Percentiles rank a stretch among this genome's conserved stretches.
Conservation (phyloP, 148 eudicot species). For the Amaranthus cruentus region DNA sequence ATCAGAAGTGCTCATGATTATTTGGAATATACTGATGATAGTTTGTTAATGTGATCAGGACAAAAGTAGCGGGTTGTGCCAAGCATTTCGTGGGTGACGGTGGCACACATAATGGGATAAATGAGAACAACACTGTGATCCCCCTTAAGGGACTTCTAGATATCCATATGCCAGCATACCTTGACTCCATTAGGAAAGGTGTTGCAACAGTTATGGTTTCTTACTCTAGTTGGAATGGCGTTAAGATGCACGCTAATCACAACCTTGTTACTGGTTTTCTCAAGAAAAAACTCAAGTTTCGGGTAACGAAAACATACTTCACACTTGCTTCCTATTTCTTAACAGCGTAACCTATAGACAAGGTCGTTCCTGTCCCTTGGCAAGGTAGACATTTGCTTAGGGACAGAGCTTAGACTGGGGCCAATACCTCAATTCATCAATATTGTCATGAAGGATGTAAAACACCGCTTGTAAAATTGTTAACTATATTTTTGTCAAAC, state of each 20-base stretch:
- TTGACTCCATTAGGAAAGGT: slow-evolving; percentile 47
- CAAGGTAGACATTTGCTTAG: no score
- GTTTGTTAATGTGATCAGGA: slow-evolving; percentile 27
- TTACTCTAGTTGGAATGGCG: slow-evolving; percentile 57
- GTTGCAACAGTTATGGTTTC: slow-evolving; percentile 70
- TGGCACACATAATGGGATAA: slow-evolving; percentile 61
- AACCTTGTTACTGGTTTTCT: slow-evolving; percentile 44
- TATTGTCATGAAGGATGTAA: no score
- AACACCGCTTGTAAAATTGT: no score
- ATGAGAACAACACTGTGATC: slow-evolving; percentile 66
- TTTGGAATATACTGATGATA: no score
- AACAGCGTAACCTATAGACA: no score
- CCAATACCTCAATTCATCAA: no score
- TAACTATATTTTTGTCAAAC: no score
- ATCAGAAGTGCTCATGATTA: no score
- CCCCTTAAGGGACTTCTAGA: slow-evolving; percentile 27
- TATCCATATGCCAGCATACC: slow-evolving; percentile 80
- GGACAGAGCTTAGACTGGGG: no score
- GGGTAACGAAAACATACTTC: slow-evolving; percentile 19
- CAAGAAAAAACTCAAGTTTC: slow-evolving; percentile 44
- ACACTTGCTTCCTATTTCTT: no score
- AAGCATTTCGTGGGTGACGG: slow-evolving; percentile 84
- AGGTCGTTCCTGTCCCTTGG: no score
- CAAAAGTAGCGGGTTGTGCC: slow-evolving; percentile 63
- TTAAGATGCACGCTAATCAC: slow-evolving; percentile 55